Percentiles rank a stretch among this genome's conserved stretches.
These are phyloP conservation scores for Sphagnurus paluster DNA, from an alignment of 1,284 basidiomycete species.

Conservation along the genomic window DNA sequence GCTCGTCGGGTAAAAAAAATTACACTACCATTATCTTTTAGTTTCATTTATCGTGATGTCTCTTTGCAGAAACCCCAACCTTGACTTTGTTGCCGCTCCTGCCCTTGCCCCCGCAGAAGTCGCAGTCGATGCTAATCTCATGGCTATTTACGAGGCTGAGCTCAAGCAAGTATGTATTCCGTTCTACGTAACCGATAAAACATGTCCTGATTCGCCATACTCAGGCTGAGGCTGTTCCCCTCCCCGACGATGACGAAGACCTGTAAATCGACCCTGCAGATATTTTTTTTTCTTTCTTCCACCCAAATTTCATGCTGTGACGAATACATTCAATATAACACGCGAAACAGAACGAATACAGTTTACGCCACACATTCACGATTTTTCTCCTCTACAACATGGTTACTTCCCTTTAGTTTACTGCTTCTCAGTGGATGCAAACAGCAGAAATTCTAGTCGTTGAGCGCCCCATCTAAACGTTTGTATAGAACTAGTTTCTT, in stretches of 20 bases:
- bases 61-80: conserved; percentile 63
- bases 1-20: conserved; percentile 87
- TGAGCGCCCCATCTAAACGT: conserved; percentile 12
- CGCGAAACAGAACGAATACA: conserved; percentile 17
- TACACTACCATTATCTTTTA: neutral
- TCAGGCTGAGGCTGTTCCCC: conserved; percentile 73
- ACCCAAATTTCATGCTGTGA: conserved; percentile 24
- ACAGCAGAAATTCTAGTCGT: conserved; percentile 16
- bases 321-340: conserved; percentile 26
- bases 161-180: conserved; percentile 57
- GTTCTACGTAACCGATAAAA: neutral
- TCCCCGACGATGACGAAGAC: conserved; percentile 82
- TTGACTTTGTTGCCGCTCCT: conserved; percentile 97
- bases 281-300: conserved; percentile 16
- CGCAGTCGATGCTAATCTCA: conserved; percentile 77
- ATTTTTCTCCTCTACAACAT: conserved; percentile 10
- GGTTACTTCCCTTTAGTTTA: conserved; percentile 14
- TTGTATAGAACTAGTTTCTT: conserved; percentile 18
- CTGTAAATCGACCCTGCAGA: conserved; percentile 42
- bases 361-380: conserved; percentile 16
- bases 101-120: conserved; percentile 97
- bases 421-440: conserved; percentile 13
- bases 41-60: neutral
- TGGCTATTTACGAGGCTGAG: conserved; percentile 85
- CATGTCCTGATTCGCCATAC: conserved; percentile 3